These are phyloP conservation scores for Pyracantha coccinea DNA, from an alignment of 331 rosid species.

Conservation along the genomic window DNA sequence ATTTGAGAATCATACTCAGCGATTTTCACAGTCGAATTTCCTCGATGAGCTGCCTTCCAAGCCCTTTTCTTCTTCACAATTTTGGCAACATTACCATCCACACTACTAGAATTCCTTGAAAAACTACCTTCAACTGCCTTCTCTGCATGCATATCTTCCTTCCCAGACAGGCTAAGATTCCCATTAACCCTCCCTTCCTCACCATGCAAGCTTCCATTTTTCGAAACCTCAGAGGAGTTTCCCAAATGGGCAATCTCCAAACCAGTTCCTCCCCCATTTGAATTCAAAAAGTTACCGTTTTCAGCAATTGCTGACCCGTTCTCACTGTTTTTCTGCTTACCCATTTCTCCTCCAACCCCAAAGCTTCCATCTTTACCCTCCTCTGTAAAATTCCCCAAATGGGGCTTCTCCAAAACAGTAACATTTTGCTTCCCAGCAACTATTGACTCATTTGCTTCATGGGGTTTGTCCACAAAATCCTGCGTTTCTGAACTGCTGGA, in stretches of 20 bases:
- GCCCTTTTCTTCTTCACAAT: not conserved
- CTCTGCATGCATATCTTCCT: slow-evolving; percentile 1
- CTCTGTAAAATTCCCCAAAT: slow-evolving; percentile 13
- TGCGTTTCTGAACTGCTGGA: slow-evolving; percentile 7
- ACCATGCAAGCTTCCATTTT: slow-evolving; percentile 17
- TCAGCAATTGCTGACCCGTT: slow-evolving; percentile 4
- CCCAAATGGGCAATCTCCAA: not conserved
- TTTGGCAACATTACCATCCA: slow-evolving; percentile 1
- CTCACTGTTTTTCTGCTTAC: slow-evolving; percentile 1
- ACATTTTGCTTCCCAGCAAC: not conserved
- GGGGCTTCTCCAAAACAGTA: slow-evolving; percentile 14
- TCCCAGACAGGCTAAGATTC: slow-evolving; percentile 13
- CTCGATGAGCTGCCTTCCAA: not conserved
- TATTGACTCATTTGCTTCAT: slow-evolving; percentile 13
- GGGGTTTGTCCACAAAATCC: not conserved
- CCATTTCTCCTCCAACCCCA: slow-evolving; percentile 8
- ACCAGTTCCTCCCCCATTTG: not conserved
- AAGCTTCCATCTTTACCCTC: slow-evolving; percentile 18
- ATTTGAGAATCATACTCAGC: slow-evolving; percentile 3
- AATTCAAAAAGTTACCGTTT: not conserved
- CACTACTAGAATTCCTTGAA: slow-evolving; percentile 13
- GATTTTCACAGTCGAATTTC: slow-evolving; percentile 14
- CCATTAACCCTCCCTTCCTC: slow-evolving; percentile 11
- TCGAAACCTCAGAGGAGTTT: slow-evolving; percentile 6
- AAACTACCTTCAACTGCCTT: not conserved